Evolutionary conservation across 2,329 filamentous ascomycete genomes (phyloP).

Genomic region (Xylariomycetidae sp.): DNA sequence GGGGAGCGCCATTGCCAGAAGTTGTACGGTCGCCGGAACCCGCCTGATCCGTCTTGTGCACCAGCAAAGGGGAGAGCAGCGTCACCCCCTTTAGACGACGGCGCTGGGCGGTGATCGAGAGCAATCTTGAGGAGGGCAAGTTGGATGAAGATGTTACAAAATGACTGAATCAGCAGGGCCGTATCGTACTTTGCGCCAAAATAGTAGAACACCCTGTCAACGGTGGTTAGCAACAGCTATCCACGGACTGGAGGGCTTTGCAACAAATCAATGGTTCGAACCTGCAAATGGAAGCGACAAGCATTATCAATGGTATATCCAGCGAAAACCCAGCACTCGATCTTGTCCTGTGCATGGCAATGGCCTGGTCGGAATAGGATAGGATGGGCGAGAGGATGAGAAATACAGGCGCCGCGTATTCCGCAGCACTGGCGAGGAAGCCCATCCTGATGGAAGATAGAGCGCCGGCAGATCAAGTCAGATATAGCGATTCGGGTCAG

Average conservation of each 20-base stretch:
- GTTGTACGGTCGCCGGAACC: conserved; percentile 59
- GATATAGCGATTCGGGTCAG: neutral
- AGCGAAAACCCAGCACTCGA: conserved; percentile 66
- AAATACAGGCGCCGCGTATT: conserved; percentile 58
- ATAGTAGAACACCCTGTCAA: conserved; percentile 62
- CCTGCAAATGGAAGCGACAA: conserved; percentile 63
- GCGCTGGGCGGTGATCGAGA: conserved; percentile 60
- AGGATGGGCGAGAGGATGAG: conserved; percentile 59
- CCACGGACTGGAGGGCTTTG: neutral
- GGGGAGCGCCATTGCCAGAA: conserved; percentile 80
- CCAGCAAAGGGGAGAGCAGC: conserved; percentile 59
- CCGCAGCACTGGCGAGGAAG: conserved; percentile 46
- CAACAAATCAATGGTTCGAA: conserved; percentile 29
- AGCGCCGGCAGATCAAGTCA: neutral
- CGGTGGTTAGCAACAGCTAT: conserved; percentile 4
- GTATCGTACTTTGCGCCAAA: conserved; percentile 61
- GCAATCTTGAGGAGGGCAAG: conserved; percentile 61
- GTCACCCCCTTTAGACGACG: conserved; percentile 57
- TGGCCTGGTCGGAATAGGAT: conserved; percentile 62
- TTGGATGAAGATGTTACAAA: conserved; percentile 63
- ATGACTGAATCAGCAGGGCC: conserved; percentile 59
- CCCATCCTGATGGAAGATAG: conserved; percentile 24
- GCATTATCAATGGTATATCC: conserved; percentile 69
- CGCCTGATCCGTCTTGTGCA: conserved; percentile 34
- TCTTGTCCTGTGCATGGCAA: conserved; percentile 59